Evolutionary conservation across 1,284 basidiomycete genomes (phyloP).

Genomic region (Sporisorium graminicola): DNA sequence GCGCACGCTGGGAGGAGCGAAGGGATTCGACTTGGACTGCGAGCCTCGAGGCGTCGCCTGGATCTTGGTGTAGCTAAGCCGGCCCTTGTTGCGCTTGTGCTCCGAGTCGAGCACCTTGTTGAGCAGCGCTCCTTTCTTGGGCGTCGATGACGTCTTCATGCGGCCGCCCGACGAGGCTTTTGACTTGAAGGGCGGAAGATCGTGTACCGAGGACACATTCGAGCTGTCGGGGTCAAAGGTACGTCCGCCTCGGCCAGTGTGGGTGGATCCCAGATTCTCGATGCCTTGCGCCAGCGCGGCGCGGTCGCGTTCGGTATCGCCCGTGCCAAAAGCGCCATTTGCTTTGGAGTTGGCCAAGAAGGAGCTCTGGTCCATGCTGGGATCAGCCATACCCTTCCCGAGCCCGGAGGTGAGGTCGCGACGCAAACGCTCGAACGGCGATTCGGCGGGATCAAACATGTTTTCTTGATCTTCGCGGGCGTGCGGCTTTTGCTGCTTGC

Average conservation of each 20-base stretch:
- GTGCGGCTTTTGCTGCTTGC: conserved; percentile 35
- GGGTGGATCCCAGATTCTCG: conserved; percentile 29
- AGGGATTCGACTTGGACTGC: conserved; percentile 58
- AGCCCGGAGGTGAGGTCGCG: conserved; percentile 43
- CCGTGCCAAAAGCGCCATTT: conserved; percentile 7
- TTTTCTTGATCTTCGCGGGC: conserved; percentile 40
- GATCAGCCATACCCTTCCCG: conserved; percentile 25
- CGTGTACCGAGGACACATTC: conserved; percentile 35
- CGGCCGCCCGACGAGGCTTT: conserved; percentile 19
- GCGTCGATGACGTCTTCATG: conserved; percentile 51
- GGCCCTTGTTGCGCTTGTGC: conserved; percentile 51
- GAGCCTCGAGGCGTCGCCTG: conserved; percentile 50
- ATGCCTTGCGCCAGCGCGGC: conserved; percentile 45
- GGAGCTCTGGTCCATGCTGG: conserved; percentile 35
- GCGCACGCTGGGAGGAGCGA: conserved; percentile 52
- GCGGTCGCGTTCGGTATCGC: conserved; percentile 29
- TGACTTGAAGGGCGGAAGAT: conserved; percentile 35
- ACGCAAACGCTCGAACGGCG: conserved; percentile 78
- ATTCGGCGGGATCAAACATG: conserved; percentile 73
- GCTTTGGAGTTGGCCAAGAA: conserved; percentile 17
- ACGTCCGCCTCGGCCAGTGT: conserved; percentile 18
- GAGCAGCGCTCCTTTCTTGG: conserved; percentile 51
- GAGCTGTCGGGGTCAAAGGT: conserved; percentile 34
- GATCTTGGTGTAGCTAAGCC: conserved; percentile 51
- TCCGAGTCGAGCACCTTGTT: conserved; percentile 58